phyloP scores from a whole-genome alignment of 2,329 filamentous ascomycete species.

The Neofusicoccum umdonicola region DNA sequence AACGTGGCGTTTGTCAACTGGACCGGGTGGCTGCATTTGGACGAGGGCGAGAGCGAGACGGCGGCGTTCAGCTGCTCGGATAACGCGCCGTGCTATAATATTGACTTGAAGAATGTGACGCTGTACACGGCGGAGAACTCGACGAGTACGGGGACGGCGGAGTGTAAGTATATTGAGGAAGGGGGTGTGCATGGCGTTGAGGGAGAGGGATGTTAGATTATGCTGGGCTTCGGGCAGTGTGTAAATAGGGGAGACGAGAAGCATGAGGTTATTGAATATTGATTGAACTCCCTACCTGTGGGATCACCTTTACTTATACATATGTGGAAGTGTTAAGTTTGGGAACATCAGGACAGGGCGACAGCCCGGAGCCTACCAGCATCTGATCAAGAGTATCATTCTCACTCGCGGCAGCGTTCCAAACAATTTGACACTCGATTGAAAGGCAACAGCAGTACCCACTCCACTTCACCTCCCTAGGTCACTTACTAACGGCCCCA shows the following conservation, averaged over 20 bases:
- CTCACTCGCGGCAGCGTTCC: too few species aligned
- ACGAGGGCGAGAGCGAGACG: slow-evolving; percentile 32
- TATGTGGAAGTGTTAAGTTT: too few species aligned
- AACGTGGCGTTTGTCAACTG: slow-evolving; percentile 54
- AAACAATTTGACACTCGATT: too few species aligned
- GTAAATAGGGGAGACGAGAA: too few species aligned
- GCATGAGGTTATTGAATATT: too few species aligned
- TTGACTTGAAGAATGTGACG: slow-evolving; percentile 45
- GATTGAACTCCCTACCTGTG: too few species aligned
- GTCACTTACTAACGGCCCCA: slow-evolving; percentile 55
- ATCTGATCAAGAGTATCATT: background rate
- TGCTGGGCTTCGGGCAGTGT: too few species aligned
- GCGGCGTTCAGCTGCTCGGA: slow-evolving; percentile 49
- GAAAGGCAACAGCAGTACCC: too few species aligned
- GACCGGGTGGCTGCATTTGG: slow-evolving; percentile 42
- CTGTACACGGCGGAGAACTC: slow-evolving; percentile 33
- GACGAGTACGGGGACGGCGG: slow-evolving; percentile 32
- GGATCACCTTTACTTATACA: too few species aligned
- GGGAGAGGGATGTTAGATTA: slow-evolving; percentile 20
- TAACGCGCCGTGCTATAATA: slow-evolving; percentile 52
- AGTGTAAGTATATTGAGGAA: slow-evolving; percentile 36
- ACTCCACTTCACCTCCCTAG: slow-evolving; percentile 9
- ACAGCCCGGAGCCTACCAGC: too few species aligned
- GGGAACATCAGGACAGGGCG: too few species aligned
- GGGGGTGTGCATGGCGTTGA: slow-evolving; percentile 41